These are phyloP conservation scores for Geotrichum candidum DNA, from an alignment of 1,139 yeast genomes.

Conservation along the genomic window DNA sequence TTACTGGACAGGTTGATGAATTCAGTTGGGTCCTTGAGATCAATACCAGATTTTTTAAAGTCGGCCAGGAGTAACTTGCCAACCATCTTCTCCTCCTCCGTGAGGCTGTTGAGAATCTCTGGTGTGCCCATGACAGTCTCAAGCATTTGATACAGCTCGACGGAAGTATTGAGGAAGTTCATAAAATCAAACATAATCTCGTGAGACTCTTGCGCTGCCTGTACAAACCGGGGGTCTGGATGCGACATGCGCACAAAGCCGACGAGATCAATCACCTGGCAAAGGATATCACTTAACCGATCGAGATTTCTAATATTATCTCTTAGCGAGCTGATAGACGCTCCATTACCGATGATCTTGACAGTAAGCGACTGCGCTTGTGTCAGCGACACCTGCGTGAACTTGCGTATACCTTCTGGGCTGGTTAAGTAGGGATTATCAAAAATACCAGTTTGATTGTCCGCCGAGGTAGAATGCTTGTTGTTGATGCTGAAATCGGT, in stretches of 20 bases:
- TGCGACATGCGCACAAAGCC: constrained; percentile 89
- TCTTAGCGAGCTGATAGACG: constrained; percentile 25
- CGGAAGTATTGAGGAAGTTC: constrained; percentile 87
- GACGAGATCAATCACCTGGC: constrained; percentile 90
- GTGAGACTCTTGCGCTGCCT: constrained; percentile 84
- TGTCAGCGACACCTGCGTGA: constrained; percentile 56
- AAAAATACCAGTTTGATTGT: constrained; percentile 55
- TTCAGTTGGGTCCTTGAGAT: constrained; percentile 52
- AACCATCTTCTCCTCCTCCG: constrained; percentile 72
- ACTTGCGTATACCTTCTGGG: constrained; percentile 65
- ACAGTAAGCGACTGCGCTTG: constrained; percentile 59
- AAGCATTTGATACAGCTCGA: constrained; percentile 58
- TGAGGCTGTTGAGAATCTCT: constrained; percentile 39
- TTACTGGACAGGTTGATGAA: constrained; percentile 78
- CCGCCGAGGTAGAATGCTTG: not conserved
- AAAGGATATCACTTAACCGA: constrained; percentile 76
- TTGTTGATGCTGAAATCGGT: constrained; percentile 1
- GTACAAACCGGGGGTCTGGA: constrained; percentile 53
- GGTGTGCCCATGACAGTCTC: constrained; percentile 48
- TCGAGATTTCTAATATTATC: constrained; percentile 65
- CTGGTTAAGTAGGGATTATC: constrained; percentile 60
- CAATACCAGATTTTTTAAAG: constrained; percentile 86
- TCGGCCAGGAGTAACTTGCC: constrained; percentile 78
- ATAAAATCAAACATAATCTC: constrained; percentile 87
- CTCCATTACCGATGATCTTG: constrained; percentile 43